Percentiles rank a stretch among this genome's conserved stretches.
Conservation (phyloP, 495 filamentous ascomycete genomes). For the Aspergillus nanangensis region DNA sequence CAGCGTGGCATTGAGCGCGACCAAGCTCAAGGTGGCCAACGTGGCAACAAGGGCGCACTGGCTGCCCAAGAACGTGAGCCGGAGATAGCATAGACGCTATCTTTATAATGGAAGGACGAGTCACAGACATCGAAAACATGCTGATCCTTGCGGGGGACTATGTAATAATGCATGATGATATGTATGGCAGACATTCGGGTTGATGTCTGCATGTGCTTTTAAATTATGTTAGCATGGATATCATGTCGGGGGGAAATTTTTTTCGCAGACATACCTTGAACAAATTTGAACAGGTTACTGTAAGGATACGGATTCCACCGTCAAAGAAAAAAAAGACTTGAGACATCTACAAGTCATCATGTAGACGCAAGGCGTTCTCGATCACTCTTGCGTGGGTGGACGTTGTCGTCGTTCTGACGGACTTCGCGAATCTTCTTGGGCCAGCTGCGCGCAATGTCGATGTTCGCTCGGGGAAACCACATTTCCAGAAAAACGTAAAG, state of each 20-base stretch:
- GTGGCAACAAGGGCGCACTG: constrained; percentile 25
- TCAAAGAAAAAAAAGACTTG: no score
- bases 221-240: constrained; percentile 13
- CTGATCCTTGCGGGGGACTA: no score
- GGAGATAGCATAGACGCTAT: constrained; percentile 41
- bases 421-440: constrained; percentile 58
- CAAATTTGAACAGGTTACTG: no score
- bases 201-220: constrained; percentile 5
- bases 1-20: constrained; percentile 31
- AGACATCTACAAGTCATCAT: constrained; percentile 10
- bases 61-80: constrained; percentile 43
- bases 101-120: constrained; percentile 39
- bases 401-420: constrained; percentile 9
- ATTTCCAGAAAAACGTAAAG: constrained; percentile 84
- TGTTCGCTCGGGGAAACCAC: constrained; percentile 75
- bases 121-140: no score
- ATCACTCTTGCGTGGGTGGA: background rate
- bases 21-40: constrained; percentile 14
- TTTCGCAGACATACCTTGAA: background rate
- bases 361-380: constrained; percentile 8
- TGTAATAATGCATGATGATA: no score
- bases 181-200: no score
- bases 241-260: constrained; percentile 8
- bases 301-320: no score
- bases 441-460: constrained; percentile 89